A percentile compares a stretch with the other conserved stretches of the same genome.
Evolutionary conservation across 257 asterid species (phyloP).

Genomic region (Ballota nigra): DNA sequence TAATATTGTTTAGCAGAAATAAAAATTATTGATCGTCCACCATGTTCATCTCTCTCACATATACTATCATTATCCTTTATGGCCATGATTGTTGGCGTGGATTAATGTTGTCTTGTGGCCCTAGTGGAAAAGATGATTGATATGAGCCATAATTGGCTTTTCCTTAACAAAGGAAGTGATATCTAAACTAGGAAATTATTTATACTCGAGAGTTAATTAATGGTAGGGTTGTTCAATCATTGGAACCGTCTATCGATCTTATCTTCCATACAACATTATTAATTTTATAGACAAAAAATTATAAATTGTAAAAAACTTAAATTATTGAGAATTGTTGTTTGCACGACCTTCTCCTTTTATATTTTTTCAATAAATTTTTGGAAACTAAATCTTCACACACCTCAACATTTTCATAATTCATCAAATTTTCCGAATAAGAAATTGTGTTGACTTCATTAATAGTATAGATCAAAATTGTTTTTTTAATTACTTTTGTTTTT

Average conservation of each 20-base stretch:
- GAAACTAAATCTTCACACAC: not conserved
- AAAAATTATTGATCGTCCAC: too few relatives aligned
- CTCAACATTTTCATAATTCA: not conserved
- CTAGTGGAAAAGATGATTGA: not conserved
- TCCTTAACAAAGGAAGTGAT: conserved; percentile 2
- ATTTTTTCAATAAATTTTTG: not conserved
- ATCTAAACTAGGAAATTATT: conserved; percentile 4
- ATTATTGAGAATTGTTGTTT: not conserved
- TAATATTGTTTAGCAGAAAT: too few relatives aligned
- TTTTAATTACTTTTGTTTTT: too few relatives aligned
- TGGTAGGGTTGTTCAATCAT: conserved; percentile 37
- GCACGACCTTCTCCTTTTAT: not conserved
- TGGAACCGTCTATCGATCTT: not conserved
- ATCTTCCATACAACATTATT: not conserved
- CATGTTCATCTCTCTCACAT: not conserved
- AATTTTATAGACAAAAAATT: not conserved
- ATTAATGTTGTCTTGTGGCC: not conserved
- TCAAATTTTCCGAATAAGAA: too few relatives aligned
- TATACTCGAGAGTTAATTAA: not conserved
- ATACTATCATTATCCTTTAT: not conserved
- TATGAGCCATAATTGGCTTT: conserved; percentile 4
- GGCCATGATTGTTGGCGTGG: conserved; percentile 32
- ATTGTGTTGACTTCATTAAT: not conserved
- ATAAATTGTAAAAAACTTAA: too few relatives aligned
- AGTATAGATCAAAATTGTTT: too few relatives aligned